These are phyloP conservation scores for Sphaerostilbella broomeana DNA, from an alignment of 2,329 filamentous ascomycete species.

Conservation along the genomic window DNA sequence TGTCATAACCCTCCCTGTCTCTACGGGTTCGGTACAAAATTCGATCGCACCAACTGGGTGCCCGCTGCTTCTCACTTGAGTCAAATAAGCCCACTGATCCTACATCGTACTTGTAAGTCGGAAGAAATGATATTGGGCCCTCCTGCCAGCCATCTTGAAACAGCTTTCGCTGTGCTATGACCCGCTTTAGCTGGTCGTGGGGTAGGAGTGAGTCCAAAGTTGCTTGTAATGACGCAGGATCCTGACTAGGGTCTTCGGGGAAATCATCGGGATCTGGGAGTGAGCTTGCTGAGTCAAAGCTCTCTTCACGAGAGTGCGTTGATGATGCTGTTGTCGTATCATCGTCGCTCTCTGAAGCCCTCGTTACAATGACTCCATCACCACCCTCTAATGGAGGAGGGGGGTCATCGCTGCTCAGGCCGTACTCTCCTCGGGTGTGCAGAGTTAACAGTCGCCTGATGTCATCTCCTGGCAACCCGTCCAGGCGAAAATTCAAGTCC, in stretches of 20 bases:
- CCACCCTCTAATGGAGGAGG: conserved; percentile 37
- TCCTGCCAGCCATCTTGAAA: conserved; percentile 93
- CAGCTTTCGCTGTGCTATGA: conserved; percentile 67
- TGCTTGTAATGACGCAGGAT: conserved; percentile 81
- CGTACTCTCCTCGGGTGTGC: conserved; percentile 74
- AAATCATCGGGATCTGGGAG: conserved; percentile 62
- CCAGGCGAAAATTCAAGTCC: conserved; percentile 89
- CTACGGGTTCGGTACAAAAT: conserved; percentile 76
- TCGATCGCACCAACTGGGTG: conserved; percentile 95
- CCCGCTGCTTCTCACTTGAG: conserved; percentile 86
- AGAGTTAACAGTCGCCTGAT: conserved; percentile 77
- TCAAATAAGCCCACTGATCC: conserved; percentile 92
- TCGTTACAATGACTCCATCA: conserved; percentile 45
- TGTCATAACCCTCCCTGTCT: conserved; percentile 61
- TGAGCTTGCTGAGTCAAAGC: conserved; percentile 34
- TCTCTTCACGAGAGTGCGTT: conserved; percentile 27
- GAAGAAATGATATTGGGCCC: conserved; percentile 79
- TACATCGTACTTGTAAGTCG: conserved; percentile 96
- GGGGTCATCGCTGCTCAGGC: conserved; percentile 39
- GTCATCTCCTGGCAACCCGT: conserved; percentile 82
- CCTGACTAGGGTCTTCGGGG: conserved; percentile 59
- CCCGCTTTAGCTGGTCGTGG: conserved; percentile 76
- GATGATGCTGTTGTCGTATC: conserved; percentile 32
- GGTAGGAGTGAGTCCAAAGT: conserved; percentile 81
- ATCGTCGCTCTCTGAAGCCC: conserved; percentile 40